Conservation (phyloP, 148 eudicot species). For the Silene latifolia region DNA sequence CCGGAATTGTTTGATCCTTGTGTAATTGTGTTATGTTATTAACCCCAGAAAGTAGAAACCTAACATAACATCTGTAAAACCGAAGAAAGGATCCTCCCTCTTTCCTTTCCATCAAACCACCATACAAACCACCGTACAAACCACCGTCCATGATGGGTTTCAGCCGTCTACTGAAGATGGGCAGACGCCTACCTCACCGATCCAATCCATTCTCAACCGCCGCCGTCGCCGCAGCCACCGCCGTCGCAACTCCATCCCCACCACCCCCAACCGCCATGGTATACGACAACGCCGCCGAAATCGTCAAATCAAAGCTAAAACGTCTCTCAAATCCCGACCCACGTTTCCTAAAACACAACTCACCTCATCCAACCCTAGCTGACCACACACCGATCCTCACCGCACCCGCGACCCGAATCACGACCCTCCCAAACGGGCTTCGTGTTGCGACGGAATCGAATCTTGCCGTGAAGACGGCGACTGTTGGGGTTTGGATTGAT, state of each 20-base stretch:
- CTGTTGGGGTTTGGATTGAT: slow-evolving; percentile 90
- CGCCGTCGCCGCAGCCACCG: slow-evolving; percentile 13
- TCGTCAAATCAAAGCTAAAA: slow-evolving; percentile 49
- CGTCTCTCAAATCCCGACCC: slow-evolving; percentile 54
- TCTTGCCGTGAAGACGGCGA: slow-evolving; percentile 54
- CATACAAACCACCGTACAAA: slow-evolving; percentile 25
- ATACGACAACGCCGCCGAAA: slow-evolving; percentile 72
- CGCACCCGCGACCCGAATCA: slow-evolving; percentile 48
- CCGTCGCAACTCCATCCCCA: slow-evolving; percentile 25
- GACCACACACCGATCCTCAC: slow-evolving; percentile 59
- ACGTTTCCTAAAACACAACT: slow-evolving; percentile 53
- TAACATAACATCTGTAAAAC: too few relatives aligned
- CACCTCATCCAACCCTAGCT: slow-evolving; percentile 55
- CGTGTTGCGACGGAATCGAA: slow-evolving; percentile 68
- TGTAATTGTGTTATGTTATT: too few relatives aligned
- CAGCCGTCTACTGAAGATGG: slow-evolving; percentile 48
- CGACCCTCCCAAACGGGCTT: slow-evolving; percentile 69
- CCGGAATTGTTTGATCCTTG: too few relatives aligned
- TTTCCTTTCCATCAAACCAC: slow-evolving; percentile 14
- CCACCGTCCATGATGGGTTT: slow-evolving; percentile 44
- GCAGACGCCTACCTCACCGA: slow-evolving; percentile 33
- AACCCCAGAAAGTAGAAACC: too few relatives aligned
- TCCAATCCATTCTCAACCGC: slow-evolving; percentile 33
- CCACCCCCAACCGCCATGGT: slow-evolving; percentile 51
- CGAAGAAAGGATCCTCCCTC: too few relatives aligned